Conservation (phyloP, 2,329 filamentous ascomycete genomes). For the Fusarium udum region DNA sequence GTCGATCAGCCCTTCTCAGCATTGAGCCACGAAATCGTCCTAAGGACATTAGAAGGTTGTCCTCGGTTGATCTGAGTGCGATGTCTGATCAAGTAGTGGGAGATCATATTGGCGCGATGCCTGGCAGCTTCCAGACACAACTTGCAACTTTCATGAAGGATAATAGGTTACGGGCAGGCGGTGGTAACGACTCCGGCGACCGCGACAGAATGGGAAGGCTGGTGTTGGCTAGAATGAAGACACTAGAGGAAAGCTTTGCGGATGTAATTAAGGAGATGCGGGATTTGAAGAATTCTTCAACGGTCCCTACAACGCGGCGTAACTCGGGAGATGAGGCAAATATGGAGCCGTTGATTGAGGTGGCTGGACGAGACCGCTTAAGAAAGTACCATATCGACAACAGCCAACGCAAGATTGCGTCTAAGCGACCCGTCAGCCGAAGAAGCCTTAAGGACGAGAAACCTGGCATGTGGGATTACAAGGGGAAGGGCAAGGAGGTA, state of each 20-base stretch:
- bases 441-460: slow-evolving; percentile 55
- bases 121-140: slow-evolving; percentile 83
- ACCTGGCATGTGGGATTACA: slow-evolving; percentile 46
- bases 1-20: slow-evolving; percentile 59
- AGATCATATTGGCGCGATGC: slow-evolving; percentile 70
- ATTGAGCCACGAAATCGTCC: slow-evolving; percentile 57
- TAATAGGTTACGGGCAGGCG: slow-evolving; percentile 59
- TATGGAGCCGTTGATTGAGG: slow-evolving; percentile 45
- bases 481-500: slow-evolving; percentile 61
- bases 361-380: slow-evolving; percentile 46
- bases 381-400: slow-evolving; percentile 39
- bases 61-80: slow-evolving; percentile 77
- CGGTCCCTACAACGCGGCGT: slow-evolving; percentile 58
- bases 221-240: slow-evolving; percentile 91
- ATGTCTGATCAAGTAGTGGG: slow-evolving; percentile 74
- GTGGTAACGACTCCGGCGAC: slow-evolving; percentile 52
- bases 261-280: slow-evolving; percentile 87
- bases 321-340: slow-evolving; percentile 58
- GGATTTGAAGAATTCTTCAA: slow-evolving; percentile 62
- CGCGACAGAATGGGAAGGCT: slow-evolving; percentile 79
- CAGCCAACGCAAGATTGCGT: slow-evolving; percentile 42
- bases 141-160: slow-evolving; percentile 74
- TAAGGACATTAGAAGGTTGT: slow-evolving; percentile 55
- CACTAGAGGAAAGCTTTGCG: slow-evolving; percentile 87
- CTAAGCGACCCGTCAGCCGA: slow-evolving; percentile 51